Evolutionary conservation across 1,139 yeast genomes (phyloP), one percentile per base, ranked within the genome.

Genomic region (Taphrina deformans): DNA sequence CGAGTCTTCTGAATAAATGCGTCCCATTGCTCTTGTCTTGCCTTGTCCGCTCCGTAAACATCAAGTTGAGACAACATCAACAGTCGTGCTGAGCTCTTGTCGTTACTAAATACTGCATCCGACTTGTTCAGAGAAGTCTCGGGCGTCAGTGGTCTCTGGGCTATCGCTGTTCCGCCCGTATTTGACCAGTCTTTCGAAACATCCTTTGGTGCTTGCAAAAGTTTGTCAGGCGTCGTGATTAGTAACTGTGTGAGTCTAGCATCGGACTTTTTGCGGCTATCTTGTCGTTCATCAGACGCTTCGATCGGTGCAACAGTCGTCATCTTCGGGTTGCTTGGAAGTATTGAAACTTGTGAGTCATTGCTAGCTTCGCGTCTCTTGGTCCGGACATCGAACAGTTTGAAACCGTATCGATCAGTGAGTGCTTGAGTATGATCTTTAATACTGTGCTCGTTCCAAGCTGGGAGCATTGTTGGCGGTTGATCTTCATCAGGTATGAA

Each of bases 391-490:
- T 71, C 72, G 64, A 78, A 77, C 35, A 82, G 31, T 21, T 50
- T 76, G 71, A 83, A 83, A 0, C 86, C 86, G 71, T 79, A 83
- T 66, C 81, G 75, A 69, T 83, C 86, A 6, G 83, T 78, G 40
- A 74, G 70, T 9, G 50, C 35, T 18, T 16, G 55, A 14, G 51
- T 35, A 14, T 27, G 63, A n/a, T 53, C 58, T 5, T 38, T 16
- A 21, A 65, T 67, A 3, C 75, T 73, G 9, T 74, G 72, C 27
- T 72, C 69, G 44, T 70, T 72, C 73, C 75, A 73, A 16, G 73
- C 67, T 26, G 70, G 74, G 14, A 73, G 68, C 46, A 76, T 68
- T 1, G 78, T 72, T 2, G 79, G 79, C 1, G 79, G 79, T 65
- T 75, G 79, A 29, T 69, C 72, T 58, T 71, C 69, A 46, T 72